phyloP scores from a whole-genome alignment of 139 green algal genomes.

The Tetradesmus lagerheimii region DNA sequence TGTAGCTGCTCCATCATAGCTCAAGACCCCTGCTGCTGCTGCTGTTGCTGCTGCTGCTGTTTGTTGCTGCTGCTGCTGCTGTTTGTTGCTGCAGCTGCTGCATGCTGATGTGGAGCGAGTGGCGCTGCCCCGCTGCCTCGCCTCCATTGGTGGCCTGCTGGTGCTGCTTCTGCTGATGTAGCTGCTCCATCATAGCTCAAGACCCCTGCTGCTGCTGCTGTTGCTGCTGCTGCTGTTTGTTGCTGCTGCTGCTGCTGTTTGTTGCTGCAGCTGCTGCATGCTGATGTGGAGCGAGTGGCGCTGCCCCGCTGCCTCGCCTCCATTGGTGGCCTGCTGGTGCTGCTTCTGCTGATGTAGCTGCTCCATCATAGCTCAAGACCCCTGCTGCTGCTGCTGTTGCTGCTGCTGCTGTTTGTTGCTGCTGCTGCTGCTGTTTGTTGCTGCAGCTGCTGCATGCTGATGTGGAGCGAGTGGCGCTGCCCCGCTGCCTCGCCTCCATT shows the following conservation, averaged over 20 bases:
- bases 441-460: not conserved
- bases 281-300: too few relatives aligned
- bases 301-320: conserved; percentile 48
- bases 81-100: not conserved
- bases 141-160: too few relatives aligned
- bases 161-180: conserved; percentile 72
- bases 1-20: too few relatives aligned
- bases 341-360: conserved; percentile 68
- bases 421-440: not conserved
- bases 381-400: conserved; percentile 81
- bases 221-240: conserved; percentile 54
- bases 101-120: too few relatives aligned
- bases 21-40: too few relatives aligned
- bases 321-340: too few relatives aligned
- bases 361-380: too few relatives aligned
- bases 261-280: not conserved
- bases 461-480: too few relatives aligned
- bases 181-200: too few relatives aligned
- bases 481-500: too few relatives aligned
- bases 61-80: not conserved
- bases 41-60: conserved; percentile 65
- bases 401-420: not conserved
- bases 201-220: too few relatives aligned
- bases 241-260: not conserved
- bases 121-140: conserved; percentile 42